Evolutionary conservation across 1,284 basidiomycete species (phyloP).

Genomic region (Fomitopsis betulina): DNA sequence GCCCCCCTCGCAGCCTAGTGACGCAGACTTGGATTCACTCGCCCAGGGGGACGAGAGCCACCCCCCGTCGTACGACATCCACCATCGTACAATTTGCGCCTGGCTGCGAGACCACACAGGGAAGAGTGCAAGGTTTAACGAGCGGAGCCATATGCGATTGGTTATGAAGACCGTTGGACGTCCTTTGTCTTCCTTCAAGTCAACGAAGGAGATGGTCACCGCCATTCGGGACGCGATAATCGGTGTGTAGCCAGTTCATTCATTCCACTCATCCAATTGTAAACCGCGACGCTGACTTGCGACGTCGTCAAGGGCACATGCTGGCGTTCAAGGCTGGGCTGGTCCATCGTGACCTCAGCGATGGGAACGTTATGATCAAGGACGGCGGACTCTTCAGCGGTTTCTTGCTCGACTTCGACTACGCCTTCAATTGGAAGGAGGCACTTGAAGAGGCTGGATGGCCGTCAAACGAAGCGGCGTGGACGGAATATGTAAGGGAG

Average conservation of each 20-base stretch:
- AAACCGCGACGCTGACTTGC: too few relatives aligned
- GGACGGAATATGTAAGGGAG: not conserved
- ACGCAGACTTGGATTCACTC: not conserved
- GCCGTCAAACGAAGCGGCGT: not conserved
- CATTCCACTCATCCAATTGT: too few relatives aligned
- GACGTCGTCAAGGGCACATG: not conserved
- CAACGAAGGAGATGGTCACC: not conserved
- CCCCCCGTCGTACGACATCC: not conserved
- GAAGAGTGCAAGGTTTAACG: not conserved
- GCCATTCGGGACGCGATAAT: not conserved
- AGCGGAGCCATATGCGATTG: not conserved
- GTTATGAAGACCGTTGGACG: not conserved
- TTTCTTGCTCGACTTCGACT: not conserved
- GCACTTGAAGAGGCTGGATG: not conserved
- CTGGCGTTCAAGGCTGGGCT: not conserved
- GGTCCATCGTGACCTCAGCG: not conserved
- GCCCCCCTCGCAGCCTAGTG: not conserved
- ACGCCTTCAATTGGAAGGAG: not conserved
- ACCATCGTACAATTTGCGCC: not conserved
- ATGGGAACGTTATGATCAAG: not conserved
- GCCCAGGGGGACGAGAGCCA: not conserved
- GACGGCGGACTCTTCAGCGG: not conserved
- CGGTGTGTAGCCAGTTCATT: not conserved
- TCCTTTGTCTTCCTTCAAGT: not conserved
- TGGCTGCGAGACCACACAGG: not conserved